Percentiles rank a stretch among this genome's conserved stretches.
These are phyloP conservation scores for Vitis amurensis DNA, from an alignment of 164 flowering plant species.

Conservation along the genomic window DNA sequence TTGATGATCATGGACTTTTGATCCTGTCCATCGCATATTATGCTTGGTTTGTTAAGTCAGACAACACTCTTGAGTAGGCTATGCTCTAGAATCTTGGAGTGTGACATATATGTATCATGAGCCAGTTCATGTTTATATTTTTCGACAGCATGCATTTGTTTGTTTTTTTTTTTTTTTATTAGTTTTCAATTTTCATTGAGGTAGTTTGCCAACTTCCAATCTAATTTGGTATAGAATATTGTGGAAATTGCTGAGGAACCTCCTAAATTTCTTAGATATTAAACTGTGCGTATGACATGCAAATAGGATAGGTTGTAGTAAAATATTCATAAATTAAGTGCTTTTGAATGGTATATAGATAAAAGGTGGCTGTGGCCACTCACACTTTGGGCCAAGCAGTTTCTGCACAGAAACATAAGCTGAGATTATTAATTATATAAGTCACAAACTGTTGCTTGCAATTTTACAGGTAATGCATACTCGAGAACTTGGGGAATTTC, in stretches of 20 bases:
- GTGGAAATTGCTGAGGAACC: background rate
- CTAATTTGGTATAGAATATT: background rate
- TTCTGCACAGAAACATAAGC: background rate
- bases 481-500: slow-evolving; percentile 31
- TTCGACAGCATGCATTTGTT: no score
- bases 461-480: slow-evolving; percentile 17
- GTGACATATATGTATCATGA: no score
- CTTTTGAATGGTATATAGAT: background rate
- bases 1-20: no score
- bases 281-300: background rate
- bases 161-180: no score
- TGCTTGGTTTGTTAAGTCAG: no score
- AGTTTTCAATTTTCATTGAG: no score
- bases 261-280: background rate
- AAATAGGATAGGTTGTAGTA: background rate
- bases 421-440: background rate
- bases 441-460: background rate
- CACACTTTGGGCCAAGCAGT: background rate
- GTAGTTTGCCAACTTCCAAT: background rate
- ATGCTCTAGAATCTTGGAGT: no score
- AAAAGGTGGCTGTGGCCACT: background rate
- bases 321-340: background rate
- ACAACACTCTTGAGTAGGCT: no score
- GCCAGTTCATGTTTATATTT: no score
- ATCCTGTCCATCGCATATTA: no score